Evolutionary conservation across 78 protist species (phyloP), one percentile per base, ranked within the genome.

Genomic region (Dictyostelium purpureum): DNA sequence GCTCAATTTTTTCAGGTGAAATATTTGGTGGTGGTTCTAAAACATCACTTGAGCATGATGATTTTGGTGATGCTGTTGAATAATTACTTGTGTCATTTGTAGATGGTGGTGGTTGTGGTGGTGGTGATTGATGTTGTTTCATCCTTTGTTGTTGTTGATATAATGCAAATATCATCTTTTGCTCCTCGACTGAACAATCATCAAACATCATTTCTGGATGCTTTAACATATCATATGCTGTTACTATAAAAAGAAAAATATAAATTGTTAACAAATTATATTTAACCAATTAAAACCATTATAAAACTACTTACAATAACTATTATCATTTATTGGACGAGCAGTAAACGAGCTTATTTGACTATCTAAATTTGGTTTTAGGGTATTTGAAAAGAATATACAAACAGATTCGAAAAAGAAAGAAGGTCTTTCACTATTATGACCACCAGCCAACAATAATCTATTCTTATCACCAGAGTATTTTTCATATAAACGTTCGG

Each of bases 381-480:
- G 57, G 45, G 79, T 74, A 42, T 92, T 91, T 47, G 26, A 57
- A 67, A 95, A 94, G 75, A 95, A 95, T 63, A 95, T 94, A 70
- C 73, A 77, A 28, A 83, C 96, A 10, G 96, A 94, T 43, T 95
- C 96, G 18, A 63, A 43, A 73, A 95, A 94, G 76, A 90, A 89
- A 59, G 59, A 61, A 9, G 97, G 97, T 35, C 97, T 33, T 42
- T 83, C 69, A 51, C 93, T 77, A 57, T 95, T 95, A 77, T 95
- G 97, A 54, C 91, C 97, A 35, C 97, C 97, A 21, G 67, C 94
- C n/a, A 95, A 71, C 21, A 69, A 31, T 38, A 95, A 31, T 51
- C 91, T 35, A 49, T 94, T 95, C 49, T 95, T 93, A 37, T 95
- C 97, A 45, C 97, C 97, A 24, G 42, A 71, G 56, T 90, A 95